Conservation (phyloP, 345 rosid genomes). For the Lenwebbia sp. region DNA sequence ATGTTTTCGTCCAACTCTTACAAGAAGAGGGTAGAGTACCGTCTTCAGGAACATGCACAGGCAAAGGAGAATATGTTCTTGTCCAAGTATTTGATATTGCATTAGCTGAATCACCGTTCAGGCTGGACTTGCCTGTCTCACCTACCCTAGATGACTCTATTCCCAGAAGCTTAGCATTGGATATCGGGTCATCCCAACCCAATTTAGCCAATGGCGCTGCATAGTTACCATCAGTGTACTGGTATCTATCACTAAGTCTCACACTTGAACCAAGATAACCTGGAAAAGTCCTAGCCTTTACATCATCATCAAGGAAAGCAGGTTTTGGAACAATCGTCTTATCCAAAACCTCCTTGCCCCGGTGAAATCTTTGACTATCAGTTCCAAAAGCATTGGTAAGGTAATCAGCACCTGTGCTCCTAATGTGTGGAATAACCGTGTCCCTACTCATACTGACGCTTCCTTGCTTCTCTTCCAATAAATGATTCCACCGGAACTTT, state of each 20-base stretch:
- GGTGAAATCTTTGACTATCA: background rate
- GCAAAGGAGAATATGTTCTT: background rate
- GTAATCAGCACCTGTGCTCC: background rate
- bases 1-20: background rate
- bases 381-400: background rate
- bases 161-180: background rate
- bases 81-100: background rate
- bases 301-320: background rate
- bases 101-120: background rate
- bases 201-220: background rate
- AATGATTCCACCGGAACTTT: constrained; percentile 30
- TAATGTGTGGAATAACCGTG: background rate
- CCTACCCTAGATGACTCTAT: background rate
- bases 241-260: background rate
- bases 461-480: constrained; percentile 3
- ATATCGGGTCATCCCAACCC: background rate
- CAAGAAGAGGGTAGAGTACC: background rate
- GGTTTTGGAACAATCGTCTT: background rate
- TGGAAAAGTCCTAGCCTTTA: background rate
- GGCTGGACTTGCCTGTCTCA: background rate
- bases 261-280: background rate
- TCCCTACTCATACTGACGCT: background rate
- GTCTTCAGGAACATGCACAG: background rate
- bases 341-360: background rate
- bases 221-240: background rate